Evolutionary conservation across 1,139 yeast genomes (phyloP).

Genomic region (Pichiaceae sp.): DNA sequence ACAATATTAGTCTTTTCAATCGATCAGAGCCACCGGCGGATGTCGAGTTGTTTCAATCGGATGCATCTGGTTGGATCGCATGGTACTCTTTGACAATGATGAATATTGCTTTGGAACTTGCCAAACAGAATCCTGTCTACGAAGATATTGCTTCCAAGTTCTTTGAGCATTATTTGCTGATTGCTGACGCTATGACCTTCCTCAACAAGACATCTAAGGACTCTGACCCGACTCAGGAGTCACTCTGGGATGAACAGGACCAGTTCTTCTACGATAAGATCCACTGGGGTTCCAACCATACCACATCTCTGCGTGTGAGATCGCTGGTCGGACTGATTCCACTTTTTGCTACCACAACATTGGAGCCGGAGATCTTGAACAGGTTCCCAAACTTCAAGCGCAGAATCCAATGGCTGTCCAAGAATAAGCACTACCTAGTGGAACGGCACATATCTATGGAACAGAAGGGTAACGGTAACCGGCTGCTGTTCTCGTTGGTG

Average conservation of each 20-base stretch:
- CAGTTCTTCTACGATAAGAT: slow-evolving; percentile 90
- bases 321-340: slow-evolving; percentile 93
- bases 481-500: slow-evolving; percentile 75
- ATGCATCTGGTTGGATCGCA: slow-evolving; percentile 98
- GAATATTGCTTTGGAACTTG: slow-evolving; percentile 85
- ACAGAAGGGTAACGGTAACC: slow-evolving; percentile 77
- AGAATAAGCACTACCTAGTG: slow-evolving; percentile 65
- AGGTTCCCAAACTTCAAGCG: slow-evolving; percentile 80
- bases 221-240: slow-evolving; percentile 42
- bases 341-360: slow-evolving; percentile 79
- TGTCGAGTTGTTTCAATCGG: slow-evolving; percentile 88
- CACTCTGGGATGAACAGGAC: slow-evolving; percentile 88
- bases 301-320: slow-evolving; percentile 75
- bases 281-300: slow-evolving; percentile 67
- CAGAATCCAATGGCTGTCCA: slow-evolving; percentile 80
- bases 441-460: slow-evolving; percentile 83
- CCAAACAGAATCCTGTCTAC: slow-evolving; percentile 79
- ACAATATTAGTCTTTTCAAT: slow-evolving; percentile 89
- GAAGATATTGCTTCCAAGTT: slow-evolving; percentile 94
- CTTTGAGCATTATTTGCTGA: slow-evolving; percentile 86
- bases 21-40: slow-evolving; percentile 97
- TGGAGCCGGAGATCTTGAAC: slow-evolving; percentile 78
- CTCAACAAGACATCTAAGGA: slow-evolving; percentile 33
- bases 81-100: slow-evolving; percentile 88
- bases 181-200: slow-evolving; percentile 93